Base-by-base conservation (phyloP, 2,329 filamentous ascomycete species). In the Exophiala calicioides region DNA sequence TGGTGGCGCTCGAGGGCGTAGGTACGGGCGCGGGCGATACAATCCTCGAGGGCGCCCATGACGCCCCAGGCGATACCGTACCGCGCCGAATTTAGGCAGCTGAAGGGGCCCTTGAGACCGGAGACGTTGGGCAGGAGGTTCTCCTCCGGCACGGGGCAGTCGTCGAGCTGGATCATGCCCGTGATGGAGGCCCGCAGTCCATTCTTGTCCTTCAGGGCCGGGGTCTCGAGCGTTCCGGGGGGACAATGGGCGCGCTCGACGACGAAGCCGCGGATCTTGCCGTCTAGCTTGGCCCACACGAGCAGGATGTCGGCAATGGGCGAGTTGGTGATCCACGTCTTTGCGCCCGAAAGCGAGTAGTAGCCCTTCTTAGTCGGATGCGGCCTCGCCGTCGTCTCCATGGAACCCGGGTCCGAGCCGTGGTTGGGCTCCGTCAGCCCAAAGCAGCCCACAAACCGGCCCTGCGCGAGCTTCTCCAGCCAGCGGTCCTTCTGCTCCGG, bases 251-350 rank as follows among this genome's bases (percentile, higher is more conserved):
- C 81, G 56, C 91, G 80, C 69, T 97, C 89, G 23, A 97, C 78
- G 33, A 96, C 70, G 69, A 97, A 98, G 0, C 93, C 93, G 31
- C 87, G 81, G 58, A 98, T 97, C 76, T 95, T 95, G 52, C 90
- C 90, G 55, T 93, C 81, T 36, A 95, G 71, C 74, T 95, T 96
- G 1, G 91, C 93, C 93, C 93, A 98, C 1, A 95, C 84, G 56
- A 95, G 71, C 40, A 94, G 70, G 2, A 95, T 77, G 60, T 95
- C 88, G 1, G 89, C 81, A 59, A 95, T 94, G 4, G 90, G 90
- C 7, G 86, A 91, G 68, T 95, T 95, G n/a, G 90, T 95, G 65
- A 95, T 95, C 90, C 90, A 95, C 1, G 90, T 95, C 76, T 95
- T 95, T 37, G 86, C 74, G 2, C 90, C 90, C 36, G 84, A 88